Evolutionary conservation across 1,139 yeast species (phyloP).

Genomic region (Geotrichum phurueaensis): DNA sequence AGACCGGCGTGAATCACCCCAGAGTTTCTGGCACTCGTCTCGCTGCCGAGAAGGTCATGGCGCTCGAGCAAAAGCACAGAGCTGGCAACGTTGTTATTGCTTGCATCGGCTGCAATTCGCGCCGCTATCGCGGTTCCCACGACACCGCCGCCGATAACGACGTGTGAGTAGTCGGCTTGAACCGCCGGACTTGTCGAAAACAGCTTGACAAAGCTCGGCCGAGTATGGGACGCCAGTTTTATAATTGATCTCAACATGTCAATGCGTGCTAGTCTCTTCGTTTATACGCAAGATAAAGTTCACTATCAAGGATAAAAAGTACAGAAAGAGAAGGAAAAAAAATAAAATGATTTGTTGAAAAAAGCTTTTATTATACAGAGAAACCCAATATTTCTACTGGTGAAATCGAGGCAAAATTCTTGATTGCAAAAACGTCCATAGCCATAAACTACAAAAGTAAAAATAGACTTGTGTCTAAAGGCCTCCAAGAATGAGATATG

Average conservation of each 20-base stretch:
- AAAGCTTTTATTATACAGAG: not conserved
- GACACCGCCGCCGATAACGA: constrained; percentile 81
- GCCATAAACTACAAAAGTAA: not conserved
- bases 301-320: not conserved
- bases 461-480: not conserved
- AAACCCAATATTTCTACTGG: not conserved
- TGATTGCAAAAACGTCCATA: not conserved
- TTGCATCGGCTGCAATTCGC: constrained; percentile 44
- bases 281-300: not conserved
- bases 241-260: not conserved
- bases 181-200: constrained; percentile 11
- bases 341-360: not conserved
- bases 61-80: constrained; percentile 64
- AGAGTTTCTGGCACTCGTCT: constrained; percentile 80
- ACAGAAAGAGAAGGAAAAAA: not conserved
- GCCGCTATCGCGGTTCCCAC: constrained; percentile 82
- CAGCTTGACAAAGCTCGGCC: not conserved
- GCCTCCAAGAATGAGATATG: not conserved
- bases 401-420: not conserved
- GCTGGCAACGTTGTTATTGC: constrained; percentile 32
- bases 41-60: constrained; percentile 59
- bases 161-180: constrained; percentile 60
- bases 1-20: constrained; percentile 92
- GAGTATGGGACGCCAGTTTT: not conserved
- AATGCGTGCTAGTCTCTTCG: not conserved